Conservation (phyloP, 176 grass and related monocot species). For the Aegilops umbellulata region DNA sequence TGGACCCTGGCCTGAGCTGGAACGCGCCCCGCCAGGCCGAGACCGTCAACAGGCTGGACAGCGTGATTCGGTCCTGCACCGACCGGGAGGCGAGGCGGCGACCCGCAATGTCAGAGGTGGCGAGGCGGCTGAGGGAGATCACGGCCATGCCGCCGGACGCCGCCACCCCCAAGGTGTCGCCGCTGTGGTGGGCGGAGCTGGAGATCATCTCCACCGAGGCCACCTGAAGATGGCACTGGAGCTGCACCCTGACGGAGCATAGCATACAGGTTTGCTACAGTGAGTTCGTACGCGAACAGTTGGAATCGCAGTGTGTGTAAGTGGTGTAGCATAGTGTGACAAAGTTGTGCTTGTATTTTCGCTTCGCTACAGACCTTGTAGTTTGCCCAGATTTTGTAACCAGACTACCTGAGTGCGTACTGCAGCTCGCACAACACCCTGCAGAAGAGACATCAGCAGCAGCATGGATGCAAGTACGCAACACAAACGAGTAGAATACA, state of each 20-base stretch:
- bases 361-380: neutral
- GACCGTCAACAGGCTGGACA: constrained; percentile 42
- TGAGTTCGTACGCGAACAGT: constrained; percentile 16
- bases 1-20: constrained; percentile 49
- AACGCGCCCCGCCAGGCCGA: constrained; percentile 27
- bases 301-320: neutral
- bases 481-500: constrained; percentile 29
- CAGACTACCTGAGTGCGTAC: neutral
- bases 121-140: constrained; percentile 54
- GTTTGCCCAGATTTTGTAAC: neutral
- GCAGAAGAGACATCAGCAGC: no score
- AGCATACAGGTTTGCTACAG: neutral
- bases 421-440: neutral
- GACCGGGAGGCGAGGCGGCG: constrained; percentile 47
- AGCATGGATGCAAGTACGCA: neutral
- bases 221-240: constrained; percentile 15
- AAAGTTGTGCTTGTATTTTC: no score
- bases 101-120: constrained; percentile 54
- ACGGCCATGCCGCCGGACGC: constrained; percentile 72
- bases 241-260: neutral
- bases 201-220: constrained; percentile 73
- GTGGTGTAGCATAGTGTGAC: neutral
- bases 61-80: constrained; percentile 54
- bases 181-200: constrained; percentile 88
- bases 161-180: constrained; percentile 72